Base-by-base conservation (phyloP, 306 rosid genomes). In the Lablab purpureus region DNA sequence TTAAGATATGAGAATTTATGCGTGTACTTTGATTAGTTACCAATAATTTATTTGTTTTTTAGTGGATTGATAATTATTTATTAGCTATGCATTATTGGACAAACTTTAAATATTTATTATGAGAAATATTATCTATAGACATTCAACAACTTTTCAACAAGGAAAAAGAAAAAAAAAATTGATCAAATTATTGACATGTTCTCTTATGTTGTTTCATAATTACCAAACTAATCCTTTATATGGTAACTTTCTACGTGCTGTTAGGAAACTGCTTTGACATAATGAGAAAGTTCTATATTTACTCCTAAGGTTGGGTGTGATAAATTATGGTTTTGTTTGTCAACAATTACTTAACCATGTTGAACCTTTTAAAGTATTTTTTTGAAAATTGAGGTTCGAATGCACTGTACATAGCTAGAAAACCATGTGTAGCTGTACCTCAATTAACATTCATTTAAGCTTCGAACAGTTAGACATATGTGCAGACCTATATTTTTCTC, bases 171-270 rank as follows among this genome's bases (percentile, higher is more conserved):
- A 11, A 4, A 0, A 4, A 4, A 9, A n/a, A 73, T 82, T 82
- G 79, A 58, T 74, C 89, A 85, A 43, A 74, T 66, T 77, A 27
- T 65, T 43, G 52, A 21, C 17, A 28, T 10, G 52, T 32, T 65
- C 27, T 49, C n/a, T 43, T 10, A n/a, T 63, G 46, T 34, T 62
- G 45, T 6, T 62, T 3, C 46, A 34, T 19, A 79, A 62, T 68
- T 67, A 49, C 83, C 32, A 55, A 37, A 2, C 73, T 69, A 64
- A 51, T 14, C 25, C 81, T 40, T 50, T 0, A 23, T 49, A 18
- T 59, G 7, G 17, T 10, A 17, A 36, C 46, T 40, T 41, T 27
- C 7, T 47, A 45, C 21, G 43, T 15, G 80, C 30, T 62, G 32
- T 25, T n/a, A 14, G 66, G 18, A 49, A 27, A 17, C 46, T 18